Evolutionary conservation across 305 asterid species (phyloP), one percentile per base, ranked within the genome.

Genomic region (Fraxinus velutina): DNA sequence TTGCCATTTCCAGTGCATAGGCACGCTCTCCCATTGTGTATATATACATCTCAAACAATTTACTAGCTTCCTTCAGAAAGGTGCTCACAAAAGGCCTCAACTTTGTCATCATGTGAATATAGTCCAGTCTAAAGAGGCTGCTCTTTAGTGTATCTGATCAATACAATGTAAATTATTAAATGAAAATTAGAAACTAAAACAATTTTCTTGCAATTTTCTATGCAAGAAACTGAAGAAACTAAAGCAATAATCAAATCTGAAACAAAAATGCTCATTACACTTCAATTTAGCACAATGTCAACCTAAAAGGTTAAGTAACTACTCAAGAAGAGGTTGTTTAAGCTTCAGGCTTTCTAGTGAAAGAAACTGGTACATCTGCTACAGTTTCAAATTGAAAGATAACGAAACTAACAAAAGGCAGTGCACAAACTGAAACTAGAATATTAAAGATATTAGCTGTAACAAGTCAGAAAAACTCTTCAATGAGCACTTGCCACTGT

Each of bases 21-120:
- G 92, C 92, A 55, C 98, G 97, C 80, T 94, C 97, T 1, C 97
- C 99, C 98, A 94, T 94, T 10, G 99, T 96, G 85, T 96, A 96
- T 81, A 96, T 94, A 82, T 89, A 94, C 98, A 96, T 92, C 85
- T 94, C 99, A 68, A 94, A 96, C 84, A 94, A 80, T 21, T 87
- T 88, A 81, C 94, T 91, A 50, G 97, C 97, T 89, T 92, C 94
- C 81, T 90, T 90, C 79, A 96, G 84, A 82, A 96, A 94, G 22
- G 89, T 86, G 70, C 86, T 93, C 75, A 94, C 97, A 83, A 85
- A 94, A 22, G 99, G 99, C 89, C 99, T 90, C 86, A 95, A 86
- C 89, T 95, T 95, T 68, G 98, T 95, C 95, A 95, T 92, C 99
- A 94, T 92, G 36, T 88, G 92, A 86, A 95, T 94, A 83, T 79